phyloP scores from a whole-genome alignment of 306 rosid species.

The Erythrophleum fordii region DNA sequence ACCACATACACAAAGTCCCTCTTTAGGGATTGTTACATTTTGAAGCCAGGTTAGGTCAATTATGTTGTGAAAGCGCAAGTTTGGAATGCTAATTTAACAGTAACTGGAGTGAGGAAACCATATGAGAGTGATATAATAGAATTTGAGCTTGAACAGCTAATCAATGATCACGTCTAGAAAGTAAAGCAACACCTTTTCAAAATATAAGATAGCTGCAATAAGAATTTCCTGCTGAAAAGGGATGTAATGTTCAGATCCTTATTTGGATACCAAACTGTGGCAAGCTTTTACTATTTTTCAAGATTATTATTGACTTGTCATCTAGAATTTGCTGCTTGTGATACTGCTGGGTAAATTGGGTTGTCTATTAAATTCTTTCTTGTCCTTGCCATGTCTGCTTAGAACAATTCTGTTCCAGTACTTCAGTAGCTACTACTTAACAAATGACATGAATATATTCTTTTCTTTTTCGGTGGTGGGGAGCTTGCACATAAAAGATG shows the following conservation, averaged over 20 bases:
- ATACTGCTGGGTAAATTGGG: background rate
- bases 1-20: background rate
- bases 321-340: background rate
- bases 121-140: background rate
- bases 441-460: too few relatives aligned
- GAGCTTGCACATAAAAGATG: background rate
- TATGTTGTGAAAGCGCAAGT: background rate
- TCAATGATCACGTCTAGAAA: background rate
- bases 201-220: background rate
- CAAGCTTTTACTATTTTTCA: background rate
- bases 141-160: background rate
- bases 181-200: background rate
- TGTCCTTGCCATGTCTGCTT: background rate
- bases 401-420: background rate
- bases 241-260: background rate
- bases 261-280: background rate
- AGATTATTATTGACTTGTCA: background rate
- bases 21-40: too few relatives aligned
- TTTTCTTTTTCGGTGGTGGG: background rate
- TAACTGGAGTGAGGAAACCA: background rate
- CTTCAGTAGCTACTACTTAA: background rate
- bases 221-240: background rate
- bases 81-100: background rate
- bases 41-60: too few relatives aligned
- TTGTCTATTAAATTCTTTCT: background rate